Evolutionary conservation across 805 yeast species (phyloP), one percentile per base, ranked within the genome.

Genomic region (Pichia ethanolica): DNA sequence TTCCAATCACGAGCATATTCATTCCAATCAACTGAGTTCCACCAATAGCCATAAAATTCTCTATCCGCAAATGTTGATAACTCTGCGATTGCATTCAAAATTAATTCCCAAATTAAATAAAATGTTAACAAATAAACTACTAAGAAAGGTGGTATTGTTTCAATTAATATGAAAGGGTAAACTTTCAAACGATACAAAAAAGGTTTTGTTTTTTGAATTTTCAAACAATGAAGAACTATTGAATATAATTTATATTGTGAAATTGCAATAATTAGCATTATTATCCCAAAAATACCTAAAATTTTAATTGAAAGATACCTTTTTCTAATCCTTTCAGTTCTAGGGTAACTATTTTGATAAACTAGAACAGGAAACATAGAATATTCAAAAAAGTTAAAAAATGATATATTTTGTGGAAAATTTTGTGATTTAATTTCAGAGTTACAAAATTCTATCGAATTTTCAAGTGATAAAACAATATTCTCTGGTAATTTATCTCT

Each of bases 1-100:
- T 93, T 93, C 99, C 99, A 95, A 53, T 86, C 81, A 55, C 97
- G 74, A 10, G 97, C 84, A 65, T 87, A 93, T 62, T 90, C 90
- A 50, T 86, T 86, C 97, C 97, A 93, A 39, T 88, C 85, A 20
- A 84, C 80, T 53, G 95, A 86, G 58, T 90, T 88, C 99, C 99
- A 93, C 99, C 99, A 95, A 41, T 89, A 86, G 4, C 95, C 91
- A 62, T 95, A 93, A 66, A 93, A 93, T 56, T 86, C 86, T 45
- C 99, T 78, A 64, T 93, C 97, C 5, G 88, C 97, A 68, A 83
- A 95, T 46, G 75, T 62, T 13, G 96, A 83, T 37, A 91, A 70
- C 64, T 93, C 99, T 0, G 96, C 98, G 58, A 95, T 77, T 27
- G 86, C 84, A 61, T 90, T 91, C 58, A 90, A 71, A 45, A 91